A percentile compares a stretch with the other conserved stretches of the same genome.
Evolutionary conservation across 805 yeast genomes (phyloP).

Genomic region (Saturnispora silvae): DNA sequence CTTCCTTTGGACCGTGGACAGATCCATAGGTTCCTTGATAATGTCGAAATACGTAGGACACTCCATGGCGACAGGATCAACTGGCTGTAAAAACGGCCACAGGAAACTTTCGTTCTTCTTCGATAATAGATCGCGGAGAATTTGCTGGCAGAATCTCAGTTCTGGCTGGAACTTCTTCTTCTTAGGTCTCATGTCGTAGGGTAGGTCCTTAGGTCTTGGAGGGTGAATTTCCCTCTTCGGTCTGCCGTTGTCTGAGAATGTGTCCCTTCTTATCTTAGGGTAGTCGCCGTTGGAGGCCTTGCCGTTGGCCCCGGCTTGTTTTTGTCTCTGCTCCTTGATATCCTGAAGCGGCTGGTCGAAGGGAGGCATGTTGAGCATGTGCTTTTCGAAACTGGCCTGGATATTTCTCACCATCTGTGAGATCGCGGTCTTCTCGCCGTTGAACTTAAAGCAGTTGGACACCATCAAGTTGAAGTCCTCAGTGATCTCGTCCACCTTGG

Average conservation of each 20-base stretch:
- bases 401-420: conserved; percentile 87
- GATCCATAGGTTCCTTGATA: conserved; percentile 90
- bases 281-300: conserved; percentile 29
- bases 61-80: conserved; percentile 87
- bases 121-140: conserved; percentile 68
- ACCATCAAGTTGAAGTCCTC: conserved; percentile 83
- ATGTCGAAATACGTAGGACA: conserved; percentile 84
- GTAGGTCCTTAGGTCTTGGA: conserved; percentile 88
- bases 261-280: conserved; percentile 65
- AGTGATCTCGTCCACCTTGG: conserved; percentile 52
- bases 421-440: conserved; percentile 74
- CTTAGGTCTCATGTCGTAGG: conserved; percentile 82
- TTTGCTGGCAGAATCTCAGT: conserved; percentile 72
- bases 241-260: conserved; percentile 55
- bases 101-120: conserved; percentile 79
- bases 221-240: conserved; percentile 96
- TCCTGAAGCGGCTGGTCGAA: conserved; percentile 29
- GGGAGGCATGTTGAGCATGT: conserved; percentile 84
- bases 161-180: conserved; percentile 88
- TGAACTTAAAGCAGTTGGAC: conserved; percentile 68
- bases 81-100: conserved; percentile 88
- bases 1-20: conserved; percentile 73
- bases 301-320: conserved; percentile 17
- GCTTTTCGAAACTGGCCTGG: conserved; percentile 88
- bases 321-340: conserved; percentile 11